Conservation (phyloP, 2,329 filamentous ascomycete species). For the Penicillium sclerotigenum region DNA sequence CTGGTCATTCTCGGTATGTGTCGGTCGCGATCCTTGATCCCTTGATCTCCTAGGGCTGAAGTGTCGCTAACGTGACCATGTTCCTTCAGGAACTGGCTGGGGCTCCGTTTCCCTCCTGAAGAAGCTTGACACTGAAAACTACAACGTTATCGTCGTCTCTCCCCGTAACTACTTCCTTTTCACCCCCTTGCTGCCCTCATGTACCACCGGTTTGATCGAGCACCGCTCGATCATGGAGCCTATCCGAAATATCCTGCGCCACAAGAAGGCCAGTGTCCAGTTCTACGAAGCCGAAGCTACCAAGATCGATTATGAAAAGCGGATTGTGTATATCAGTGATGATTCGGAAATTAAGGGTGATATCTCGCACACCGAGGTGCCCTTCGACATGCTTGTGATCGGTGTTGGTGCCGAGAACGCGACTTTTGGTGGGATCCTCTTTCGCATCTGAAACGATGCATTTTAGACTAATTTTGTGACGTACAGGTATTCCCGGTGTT, state of each 20-base stretch:
- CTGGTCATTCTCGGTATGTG: slow-evolving; percentile 83
- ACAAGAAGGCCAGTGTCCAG: slow-evolving; percentile 89
- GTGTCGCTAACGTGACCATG: slow-evolving; percentile 21
- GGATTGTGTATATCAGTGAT: slow-evolving; percentile 84
- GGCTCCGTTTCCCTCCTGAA: slow-evolving; percentile 93
- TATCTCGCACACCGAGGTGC: slow-evolving; percentile 77
- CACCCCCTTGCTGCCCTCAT: slow-evolving; percentile 93
- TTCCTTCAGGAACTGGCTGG: slow-evolving; percentile 79
- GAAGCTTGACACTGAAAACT: slow-evolving; percentile 98
- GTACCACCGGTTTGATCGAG: slow-evolving; percentile 95
- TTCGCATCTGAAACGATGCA: slow-evolving; percentile 10
- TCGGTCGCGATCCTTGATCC: slow-evolving; percentile 6
- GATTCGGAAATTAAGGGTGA: slow-evolving; percentile 89
- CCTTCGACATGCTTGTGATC: slow-evolving; percentile 97
- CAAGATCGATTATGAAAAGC: slow-evolving; percentile 89
- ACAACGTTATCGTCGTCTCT: slow-evolving; percentile 97
- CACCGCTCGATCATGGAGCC: slow-evolving; percentile 99
- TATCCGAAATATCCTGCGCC: slow-evolving; percentile 88
- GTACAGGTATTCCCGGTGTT: slow-evolving; percentile 77
- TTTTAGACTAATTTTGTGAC: not conserved
- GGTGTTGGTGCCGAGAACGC: slow-evolving; percentile 98
- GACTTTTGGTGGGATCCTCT: slow-evolving; percentile 70
- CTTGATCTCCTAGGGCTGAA: not conserved
- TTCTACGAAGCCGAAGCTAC: slow-evolving; percentile 98
- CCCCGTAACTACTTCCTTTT: slow-evolving; percentile 99